Percentiles rank a stretch among this genome's conserved stretches.
These are phyloP conservation scores for Geum urbanum DNA, from an alignment of 306 rosid species.

Conservation along the genomic window DNA sequence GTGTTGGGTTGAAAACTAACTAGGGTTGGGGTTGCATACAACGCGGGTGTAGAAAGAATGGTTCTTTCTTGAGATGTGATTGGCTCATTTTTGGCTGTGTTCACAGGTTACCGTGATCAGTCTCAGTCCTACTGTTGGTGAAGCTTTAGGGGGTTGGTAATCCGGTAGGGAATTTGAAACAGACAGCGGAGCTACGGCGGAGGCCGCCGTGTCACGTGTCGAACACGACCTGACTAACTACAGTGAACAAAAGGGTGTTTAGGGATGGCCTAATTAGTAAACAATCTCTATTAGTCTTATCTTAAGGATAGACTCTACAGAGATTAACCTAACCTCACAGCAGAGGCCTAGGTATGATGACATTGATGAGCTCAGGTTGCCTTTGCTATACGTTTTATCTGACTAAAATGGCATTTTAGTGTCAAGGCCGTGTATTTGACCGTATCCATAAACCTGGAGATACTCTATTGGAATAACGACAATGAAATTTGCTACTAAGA, in stretches of 20 bases:
- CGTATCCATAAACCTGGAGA: neutral
- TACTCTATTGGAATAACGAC: neutral
- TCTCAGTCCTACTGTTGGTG: conserved; percentile 19
- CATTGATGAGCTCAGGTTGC: neutral
- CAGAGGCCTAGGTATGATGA: neutral
- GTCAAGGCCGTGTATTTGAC: neutral
- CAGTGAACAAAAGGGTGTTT: too few relatives aligned
- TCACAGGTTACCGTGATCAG: conserved; percentile 20
- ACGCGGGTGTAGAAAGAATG: conserved; percentile 27
- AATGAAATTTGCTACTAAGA: neutral
- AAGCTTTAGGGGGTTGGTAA: conserved; percentile 37
- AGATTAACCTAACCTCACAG: conserved; percentile 1
- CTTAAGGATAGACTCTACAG: neutral
- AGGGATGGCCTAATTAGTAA: too few relatives aligned
- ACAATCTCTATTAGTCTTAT: too few relatives aligned
- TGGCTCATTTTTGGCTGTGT: neutral
- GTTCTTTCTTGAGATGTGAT: conserved; percentile 11
- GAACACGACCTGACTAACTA: too few relatives aligned
- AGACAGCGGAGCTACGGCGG: neutral
- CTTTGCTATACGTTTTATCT: neutral
- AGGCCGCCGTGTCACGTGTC: too few relatives aligned
- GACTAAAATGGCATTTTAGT: neutral
- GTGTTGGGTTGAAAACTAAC: conserved; percentile 17
- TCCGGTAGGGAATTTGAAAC: neutral
- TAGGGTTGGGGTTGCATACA: conserved; percentile 26